These are phyloP conservation scores for Zygosaccharomyces lentus DNA, from an alignment of 805 yeast genomes.

Conservation along the genomic window DNA sequence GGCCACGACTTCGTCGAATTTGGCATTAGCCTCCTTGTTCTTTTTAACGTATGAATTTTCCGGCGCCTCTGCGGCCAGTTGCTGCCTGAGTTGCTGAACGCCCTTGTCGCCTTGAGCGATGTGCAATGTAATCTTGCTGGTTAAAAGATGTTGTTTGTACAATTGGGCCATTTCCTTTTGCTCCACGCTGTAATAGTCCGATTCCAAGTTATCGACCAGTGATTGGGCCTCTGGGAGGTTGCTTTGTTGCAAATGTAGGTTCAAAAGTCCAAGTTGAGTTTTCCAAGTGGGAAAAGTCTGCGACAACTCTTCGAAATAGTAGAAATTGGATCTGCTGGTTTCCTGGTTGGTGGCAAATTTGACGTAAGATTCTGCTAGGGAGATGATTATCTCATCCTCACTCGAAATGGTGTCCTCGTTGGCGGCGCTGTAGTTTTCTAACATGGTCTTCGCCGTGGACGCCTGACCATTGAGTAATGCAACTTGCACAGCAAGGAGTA, in stretches of 20 bases:
- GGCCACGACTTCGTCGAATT: conserved; percentile 65
- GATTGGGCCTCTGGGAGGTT: conserved; percentile 82
- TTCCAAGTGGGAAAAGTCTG: conserved; percentile 50
- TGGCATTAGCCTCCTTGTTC: conserved; percentile 52
- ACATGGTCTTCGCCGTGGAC: conserved; percentile 43
- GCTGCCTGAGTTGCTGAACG: conserved; percentile 40
- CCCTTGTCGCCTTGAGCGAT: conserved; percentile 49
- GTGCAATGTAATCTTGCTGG: conserved; percentile 61
- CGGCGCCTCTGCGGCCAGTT: conserved; percentile 47
- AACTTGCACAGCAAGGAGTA: conserved; percentile 41
- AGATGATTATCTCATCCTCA: conserved; percentile 70
- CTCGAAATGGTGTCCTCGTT: conserved; percentile 40
- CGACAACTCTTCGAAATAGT: conserved; percentile 73
- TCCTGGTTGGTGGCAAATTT: conserved; percentile 42
- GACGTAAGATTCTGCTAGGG: conserved; percentile 74
- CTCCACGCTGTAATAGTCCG: conserved; percentile 38
- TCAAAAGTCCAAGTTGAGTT: conserved; percentile 59
- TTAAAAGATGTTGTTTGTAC: conserved; percentile 48
- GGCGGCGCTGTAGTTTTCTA: conserved; percentile 43
- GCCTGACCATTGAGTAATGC: conserved; percentile 40
- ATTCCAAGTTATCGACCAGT: conserved; percentile 45
- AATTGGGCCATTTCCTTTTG: conserved; percentile 26
- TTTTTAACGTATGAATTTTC: conserved; percentile 57
- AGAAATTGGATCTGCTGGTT: conserved; percentile 41
- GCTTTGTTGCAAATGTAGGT: conserved; percentile 71